A percentile compares a stretch with the other conserved stretches of the same genome.
phyloP scores from a whole-genome alignment of 2,329 filamentous ascomycete genomes.

The Achaetomium macrosporum region DNA sequence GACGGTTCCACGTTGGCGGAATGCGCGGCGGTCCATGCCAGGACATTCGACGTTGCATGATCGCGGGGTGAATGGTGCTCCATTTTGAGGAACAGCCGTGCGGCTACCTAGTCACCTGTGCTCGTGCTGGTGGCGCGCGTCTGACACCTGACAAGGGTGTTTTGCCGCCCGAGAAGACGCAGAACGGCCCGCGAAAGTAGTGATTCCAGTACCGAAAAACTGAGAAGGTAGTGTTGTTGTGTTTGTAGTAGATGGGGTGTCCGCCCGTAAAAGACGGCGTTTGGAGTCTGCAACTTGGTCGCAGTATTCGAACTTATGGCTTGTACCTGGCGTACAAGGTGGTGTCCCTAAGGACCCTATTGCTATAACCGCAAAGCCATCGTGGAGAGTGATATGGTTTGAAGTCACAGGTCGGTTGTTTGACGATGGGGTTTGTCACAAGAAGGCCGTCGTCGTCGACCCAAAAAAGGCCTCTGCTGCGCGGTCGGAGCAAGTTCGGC shows the following conservation, averaged over 20 bases:
- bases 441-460: slow-evolving; percentile 14
- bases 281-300: slow-evolving; percentile 21
- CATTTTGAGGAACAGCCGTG: slow-evolving; percentile 27
- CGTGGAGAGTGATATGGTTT: background rate
- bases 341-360: slow-evolving; percentile 38
- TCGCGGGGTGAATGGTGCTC: slow-evolving; percentile 34
- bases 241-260: background rate
- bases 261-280: slow-evolving; percentile 5
- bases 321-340: slow-evolving; percentile 25
- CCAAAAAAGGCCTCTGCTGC: slow-evolving; percentile 4
- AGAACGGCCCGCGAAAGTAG: background rate
- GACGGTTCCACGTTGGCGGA: slow-evolving; percentile 38
- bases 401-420: slow-evolving; percentile 15
- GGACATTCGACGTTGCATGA: slow-evolving; percentile 36
- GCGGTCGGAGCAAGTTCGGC: slow-evolving; percentile 7
- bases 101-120: slow-evolving; percentile 2
- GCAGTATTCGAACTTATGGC: slow-evolving; percentile 23
- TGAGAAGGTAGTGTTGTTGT: background rate
- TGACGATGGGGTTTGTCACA: slow-evolving; percentile 17
- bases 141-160: slow-evolving; percentile 6
- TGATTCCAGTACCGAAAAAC: background rate
- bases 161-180: background rate
- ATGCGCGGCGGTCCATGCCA: slow-evolving; percentile 40
- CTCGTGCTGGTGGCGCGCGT: slow-evolving; percentile 3
- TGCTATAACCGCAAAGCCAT: slow-evolving; percentile 34